Evolutionary conservation across 306 rosid genomes (phyloP), one percentile per base, ranked within the genome.

Genomic region (Trifolium subterraneum): DNA sequence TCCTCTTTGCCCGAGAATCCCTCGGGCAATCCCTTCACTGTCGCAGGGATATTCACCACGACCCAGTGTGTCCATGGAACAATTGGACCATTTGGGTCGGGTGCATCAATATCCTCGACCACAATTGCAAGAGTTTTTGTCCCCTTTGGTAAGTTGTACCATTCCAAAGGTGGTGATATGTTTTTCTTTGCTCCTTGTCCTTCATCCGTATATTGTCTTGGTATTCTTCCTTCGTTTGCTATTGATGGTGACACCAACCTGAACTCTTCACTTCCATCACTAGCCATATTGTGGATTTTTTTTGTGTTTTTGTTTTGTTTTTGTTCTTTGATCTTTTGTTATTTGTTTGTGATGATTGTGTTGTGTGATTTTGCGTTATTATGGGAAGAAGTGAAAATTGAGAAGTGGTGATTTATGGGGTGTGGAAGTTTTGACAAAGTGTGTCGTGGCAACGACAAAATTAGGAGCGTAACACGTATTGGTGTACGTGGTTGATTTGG

Each of bases 41-140:
- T 19, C 0, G 93, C 72, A 3, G 97, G 90, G 0, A 91, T 88
- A 41, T 93, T 91, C 1, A 75, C 86, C 22, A 87, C 89, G 1
- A 91, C 96, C 98, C 98, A 93, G 2, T 75, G 81, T 0, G 90
- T 88, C 93, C 91, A 89, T 3, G 98, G 96, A 67, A 89, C 89
- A 3, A 88, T 48, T 0, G 96, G 96, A 0, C 82, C 83, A 0
- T 42, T 52, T 0, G 97, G 93, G 48, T 93, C 92, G 0, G 97
- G 87, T 0, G 93, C 90, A 64, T 93, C 98, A 0, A 89, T 79
- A n/a, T 91, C 93, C 82, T 91, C 90, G 8, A 93, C 98, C 59
- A 87, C 88, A 0, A 93, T 74, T 0, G 96, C 96, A 2, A 93
- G 59, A 16, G 77, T 44, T 68, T 93, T 85, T 10, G 98, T 91